Evolutionary conservation across 2,329 filamentous ascomycete genomes (phyloP), one percentile per base, ranked within the genome.

Genomic region (Basipetospora sp.): DNA sequence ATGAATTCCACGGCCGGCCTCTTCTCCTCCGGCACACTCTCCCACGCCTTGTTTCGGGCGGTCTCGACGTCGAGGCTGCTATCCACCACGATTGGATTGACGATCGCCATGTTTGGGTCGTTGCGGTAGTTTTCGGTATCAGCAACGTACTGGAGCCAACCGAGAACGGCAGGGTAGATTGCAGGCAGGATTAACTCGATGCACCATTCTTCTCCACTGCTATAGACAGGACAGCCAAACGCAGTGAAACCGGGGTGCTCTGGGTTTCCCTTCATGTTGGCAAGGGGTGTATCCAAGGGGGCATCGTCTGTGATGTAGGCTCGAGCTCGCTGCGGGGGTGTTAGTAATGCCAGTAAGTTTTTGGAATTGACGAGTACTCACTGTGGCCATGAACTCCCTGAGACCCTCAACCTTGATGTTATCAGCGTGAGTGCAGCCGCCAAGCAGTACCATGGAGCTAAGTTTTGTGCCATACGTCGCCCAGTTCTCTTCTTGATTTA

Each of bases 161-260:
- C 53, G 2, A 84, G 53, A 18, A 82, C 67, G 3, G 60, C 53
- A 10, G 51, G 47, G 44, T 72, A 67, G 1, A 70, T 67, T 9
- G 52, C 53, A 10, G 78, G 60, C 37, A 87, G 65, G 43, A 83
- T 67, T 27, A 63, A 61, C 53, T 92, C 82, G 6, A 59, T 59
- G 48, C 74, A 63, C 25, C 63, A 50, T 1, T 56, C 47, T 43
- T 80, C 73, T 3, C 78, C 78, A 2, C 77, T 70, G n/a, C 78
- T 77, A 54, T 79, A 80, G 43, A 75, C 68, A 4, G 80, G 79
- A 44, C 73, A 80, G 4, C 79, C 78, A 31, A 69, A 60, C 9
- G 54, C 45, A 0, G 62, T 60, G 49, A 65, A 59, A 27, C 50
- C 46, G 2, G 44, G 40, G 3, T 58, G 56, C 11, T 53, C 45